These are phyloP conservation scores for Talaromyces sp. DNA, from an alignment of 2,329 filamentous ascomycete genomes.

Conservation along the genomic window DNA sequence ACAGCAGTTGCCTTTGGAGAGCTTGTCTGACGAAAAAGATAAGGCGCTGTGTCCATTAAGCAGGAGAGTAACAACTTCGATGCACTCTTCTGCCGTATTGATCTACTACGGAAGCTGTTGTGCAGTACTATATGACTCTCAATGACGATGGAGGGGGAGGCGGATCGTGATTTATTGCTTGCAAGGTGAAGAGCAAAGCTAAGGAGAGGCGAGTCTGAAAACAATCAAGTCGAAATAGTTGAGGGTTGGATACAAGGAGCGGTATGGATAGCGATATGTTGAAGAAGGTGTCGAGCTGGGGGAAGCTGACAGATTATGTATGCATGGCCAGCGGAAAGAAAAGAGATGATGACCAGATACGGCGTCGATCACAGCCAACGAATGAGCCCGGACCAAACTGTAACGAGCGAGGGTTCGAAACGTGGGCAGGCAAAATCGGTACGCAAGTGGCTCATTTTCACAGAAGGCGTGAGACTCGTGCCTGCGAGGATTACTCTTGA, in stretches of 20 bases:
- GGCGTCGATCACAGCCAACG: constrained; percentile 16
- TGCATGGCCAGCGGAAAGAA: constrained; percentile 3
- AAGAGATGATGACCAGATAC: constrained; percentile 12
- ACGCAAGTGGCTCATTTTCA: constrained; percentile 12
- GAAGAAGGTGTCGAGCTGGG: neutral
- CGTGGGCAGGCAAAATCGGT: constrained; percentile 14
- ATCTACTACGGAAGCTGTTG: neutral
- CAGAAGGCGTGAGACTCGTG: neutral
- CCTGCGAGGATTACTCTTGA: constrained; percentile 11
- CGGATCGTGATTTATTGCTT: neutral
- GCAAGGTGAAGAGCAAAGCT: neutral
- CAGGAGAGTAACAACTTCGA: neutral
- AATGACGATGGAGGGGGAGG: neutral
- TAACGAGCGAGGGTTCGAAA: constrained; percentile 15
- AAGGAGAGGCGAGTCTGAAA: neutral
- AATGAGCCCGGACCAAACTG: constrained; percentile 8
- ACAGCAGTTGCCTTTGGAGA: neutral
- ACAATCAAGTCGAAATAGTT: neutral
- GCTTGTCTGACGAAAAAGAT: neutral
- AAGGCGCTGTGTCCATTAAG: constrained; percentile 7
- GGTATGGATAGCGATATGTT: neutral
- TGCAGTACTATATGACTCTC: neutral
- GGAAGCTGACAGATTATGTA: constrained; percentile 10
- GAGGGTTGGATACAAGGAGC: neutral
- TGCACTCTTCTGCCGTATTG: neutral